Base-by-base conservation (phyloP, 164 flowering plant genomes). In the Magnolia kwangsiensis region DNA sequence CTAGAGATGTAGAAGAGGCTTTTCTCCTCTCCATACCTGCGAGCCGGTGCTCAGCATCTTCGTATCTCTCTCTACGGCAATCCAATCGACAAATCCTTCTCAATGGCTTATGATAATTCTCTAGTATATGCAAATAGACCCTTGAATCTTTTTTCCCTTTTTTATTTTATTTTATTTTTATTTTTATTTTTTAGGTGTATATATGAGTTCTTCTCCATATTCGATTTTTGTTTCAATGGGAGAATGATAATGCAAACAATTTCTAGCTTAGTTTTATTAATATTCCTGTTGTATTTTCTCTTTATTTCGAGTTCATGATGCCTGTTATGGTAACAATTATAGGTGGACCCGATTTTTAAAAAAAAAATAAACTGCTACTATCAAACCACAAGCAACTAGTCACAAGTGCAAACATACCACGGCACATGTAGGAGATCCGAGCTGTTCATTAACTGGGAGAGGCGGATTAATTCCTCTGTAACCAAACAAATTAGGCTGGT, bases 1-100 rank as follows among this genome's bases (percentile, higher is more conserved):
- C 81, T 27, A 58, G 69, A 63, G 84, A 79, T 18, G 7, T 55
- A 23, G 76, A 74, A 78, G 70, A 74, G 21, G 78, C 75, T 20
- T 19, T 79, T 74, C 31, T 81, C 14, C 49, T 59, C 20, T 76
- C 78, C 20, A 13, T 79, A 37, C 71, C 73, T 27, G 58, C 64
- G 2, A 37, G 76, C 21, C 49, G 75, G 6, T 75, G 81, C 27
- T 73, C 64, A 5, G 63, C 63, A 19, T 51, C 77, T 24, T 75
- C 72, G 7, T 65, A 55, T 23, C 50, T 66, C 18, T 31, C 66
- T 11, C 71, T 45, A 45, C 16, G 61, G 61, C 29, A 65, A 8
- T 10, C 61, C 37, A 5, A 65, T 16, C 76, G 65, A 50, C 76
- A 74, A 31, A 49, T 65, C 7, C 71, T 24, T 5, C 63, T 74